Conservation (phyloP, 2,329 filamentous ascomycete genomes). For the Grosmannia penicillata region DNA sequence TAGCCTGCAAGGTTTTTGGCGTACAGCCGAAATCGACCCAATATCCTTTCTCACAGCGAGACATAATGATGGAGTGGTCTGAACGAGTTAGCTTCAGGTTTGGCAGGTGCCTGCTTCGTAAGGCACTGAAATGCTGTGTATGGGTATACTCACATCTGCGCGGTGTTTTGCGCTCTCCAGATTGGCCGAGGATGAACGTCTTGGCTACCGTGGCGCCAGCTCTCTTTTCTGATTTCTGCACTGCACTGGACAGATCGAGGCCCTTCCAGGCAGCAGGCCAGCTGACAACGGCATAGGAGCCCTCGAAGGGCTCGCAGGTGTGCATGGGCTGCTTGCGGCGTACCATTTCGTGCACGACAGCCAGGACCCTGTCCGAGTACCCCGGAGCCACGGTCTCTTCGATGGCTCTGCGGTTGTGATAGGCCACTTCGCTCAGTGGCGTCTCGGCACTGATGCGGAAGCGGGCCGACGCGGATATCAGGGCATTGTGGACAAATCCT, state of each 20-base stretch:
- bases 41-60: no score
- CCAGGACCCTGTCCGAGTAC: neutral
- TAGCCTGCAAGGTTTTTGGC: no score
- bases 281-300: slow-evolving; percentile 1
- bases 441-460: neutral
- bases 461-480: neutral
- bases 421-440: slow-evolving; percentile 3
- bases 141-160: neutral
- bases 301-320: slow-evolving; percentile 4
- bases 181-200: neutral
- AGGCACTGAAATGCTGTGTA: neutral
- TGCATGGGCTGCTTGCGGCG: slow-evolving; percentile 1
- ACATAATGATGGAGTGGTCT: neutral
- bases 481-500: slow-evolving; percentile 3
- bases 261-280: slow-evolving; percentile 3
- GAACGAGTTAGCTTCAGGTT: neutral
- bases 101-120: no score
- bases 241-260: slow-evolving; percentile 3
- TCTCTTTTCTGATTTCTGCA: no score
- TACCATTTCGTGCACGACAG: slow-evolving; percentile 4
- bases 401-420: slow-evolving; percentile 1
- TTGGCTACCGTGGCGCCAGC: neutral
- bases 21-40: no score
- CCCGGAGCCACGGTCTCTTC: neutral
- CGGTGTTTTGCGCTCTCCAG: neutral